A percentile compares a stretch with the other conserved stretches of the same genome.
Conservation (phyloP, 164 flowering plant species). For the Taxillus chinensis region DNA sequence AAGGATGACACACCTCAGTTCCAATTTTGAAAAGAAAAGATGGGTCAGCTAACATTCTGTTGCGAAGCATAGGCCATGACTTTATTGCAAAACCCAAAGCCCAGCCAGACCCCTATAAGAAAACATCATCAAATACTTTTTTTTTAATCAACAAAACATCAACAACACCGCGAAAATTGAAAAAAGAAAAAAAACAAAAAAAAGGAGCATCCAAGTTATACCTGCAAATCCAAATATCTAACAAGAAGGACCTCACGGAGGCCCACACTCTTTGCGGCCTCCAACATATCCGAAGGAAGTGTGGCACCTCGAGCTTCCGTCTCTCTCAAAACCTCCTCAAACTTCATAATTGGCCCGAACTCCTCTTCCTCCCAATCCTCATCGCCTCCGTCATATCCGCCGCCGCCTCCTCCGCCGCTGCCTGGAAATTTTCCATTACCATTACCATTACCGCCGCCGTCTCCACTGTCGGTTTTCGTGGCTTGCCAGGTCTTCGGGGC, state of each 20-base stretch:
- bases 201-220: slow-evolving; percentile 4
- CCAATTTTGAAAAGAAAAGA: slow-evolving; percentile 86
- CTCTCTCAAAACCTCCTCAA: slow-evolving; percentile 56
- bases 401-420: slow-evolving; percentile 36
- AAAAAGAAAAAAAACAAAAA: background rate
- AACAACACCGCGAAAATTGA: background rate
- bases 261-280: slow-evolving; percentile 60
- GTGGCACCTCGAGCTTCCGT: slow-evolving; percentile 38
- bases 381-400: slow-evolving; percentile 24
- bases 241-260: slow-evolving; percentile 46
- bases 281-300: slow-evolving; percentile 68
- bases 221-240: slow-evolving; percentile 77
- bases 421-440: slow-evolving; percentile 33
- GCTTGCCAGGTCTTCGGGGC: background rate
- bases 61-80: slow-evolving; percentile 62
- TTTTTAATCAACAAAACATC: background rate
- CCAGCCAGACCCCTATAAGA: slow-evolving; percentile 53
- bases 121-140: background rate
- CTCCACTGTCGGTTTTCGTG: background rate
- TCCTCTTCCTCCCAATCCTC: slow-evolving; percentile 50
- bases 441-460: slow-evolving; percentile 10
- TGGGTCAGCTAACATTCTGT: slow-evolving; percentile 90
- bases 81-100: slow-evolving; percentile 52
- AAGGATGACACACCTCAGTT: slow-evolving; percentile 52
- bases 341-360: slow-evolving; percentile 61